These are phyloP conservation scores for Didymella arachidicola DNA, from an alignment of 2,329 filamentous ascomycete species.

Conservation along the genomic window DNA sequence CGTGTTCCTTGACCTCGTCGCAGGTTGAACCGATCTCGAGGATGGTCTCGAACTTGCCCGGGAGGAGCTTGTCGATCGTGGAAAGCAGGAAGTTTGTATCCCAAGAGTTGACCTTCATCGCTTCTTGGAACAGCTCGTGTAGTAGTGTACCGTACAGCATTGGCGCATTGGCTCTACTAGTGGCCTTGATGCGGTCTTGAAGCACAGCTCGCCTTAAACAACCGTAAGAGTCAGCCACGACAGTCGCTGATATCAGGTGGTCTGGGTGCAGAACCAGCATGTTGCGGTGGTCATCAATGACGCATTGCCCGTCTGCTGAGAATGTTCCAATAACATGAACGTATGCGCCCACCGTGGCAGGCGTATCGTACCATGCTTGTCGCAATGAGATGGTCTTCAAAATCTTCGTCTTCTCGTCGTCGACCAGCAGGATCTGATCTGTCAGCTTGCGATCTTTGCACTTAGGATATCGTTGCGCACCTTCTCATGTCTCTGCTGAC, in stretches of 20 bases:
- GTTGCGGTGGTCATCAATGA: constrained; percentile 82
- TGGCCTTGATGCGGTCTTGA: constrained; percentile 93
- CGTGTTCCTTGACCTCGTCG: constrained; percentile 76
- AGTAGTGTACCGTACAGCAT: constrained; percentile 93
- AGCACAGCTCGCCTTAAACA: constrained; percentile 91
- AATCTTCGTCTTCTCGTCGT: constrained; percentile 74
- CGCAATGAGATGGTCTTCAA: constrained; percentile 77
- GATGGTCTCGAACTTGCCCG: constrained; percentile 83
- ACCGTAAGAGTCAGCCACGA: constrained; percentile 94
- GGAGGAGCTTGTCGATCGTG: constrained; percentile 73
- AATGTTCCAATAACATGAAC: constrained; percentile 89
- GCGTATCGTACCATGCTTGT: constrained; percentile 85
- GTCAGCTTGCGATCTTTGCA: constrained; percentile 27
- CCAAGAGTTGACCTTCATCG: constrained; percentile 84
- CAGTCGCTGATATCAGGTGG: constrained; percentile 92
- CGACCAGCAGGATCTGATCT: constrained; percentile 79
- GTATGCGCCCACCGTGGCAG: constrained; percentile 75
- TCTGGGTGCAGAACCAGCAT: constrained; percentile 94
- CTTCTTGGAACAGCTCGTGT: constrained; percentile 94
- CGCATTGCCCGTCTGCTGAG: constrained; percentile 71
- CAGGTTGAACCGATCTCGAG: constrained; percentile 84
- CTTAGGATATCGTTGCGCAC: constrained; percentile 54
- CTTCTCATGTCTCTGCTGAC: constrained; percentile 72
- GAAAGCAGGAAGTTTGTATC: constrained; percentile 70
- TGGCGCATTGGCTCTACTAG: constrained; percentile 77